These are phyloP conservation scores for Paspalum vaginatum DNA, from an alignment of 176 grass and related monocot species.

Conservation along the genomic window DNA sequence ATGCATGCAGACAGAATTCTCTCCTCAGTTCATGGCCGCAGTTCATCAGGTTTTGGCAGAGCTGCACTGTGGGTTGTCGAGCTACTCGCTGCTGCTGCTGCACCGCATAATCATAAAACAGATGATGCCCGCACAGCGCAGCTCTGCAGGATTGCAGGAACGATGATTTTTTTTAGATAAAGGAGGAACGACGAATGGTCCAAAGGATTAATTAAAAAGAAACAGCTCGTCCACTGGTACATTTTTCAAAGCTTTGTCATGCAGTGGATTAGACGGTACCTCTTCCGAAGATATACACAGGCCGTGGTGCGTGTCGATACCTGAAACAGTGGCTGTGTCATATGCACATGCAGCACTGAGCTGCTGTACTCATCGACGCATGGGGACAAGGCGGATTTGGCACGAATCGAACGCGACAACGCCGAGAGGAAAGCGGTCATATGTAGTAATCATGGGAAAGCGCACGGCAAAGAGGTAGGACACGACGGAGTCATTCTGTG, in stretches of 20 bases:
- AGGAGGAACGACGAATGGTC: neutral
- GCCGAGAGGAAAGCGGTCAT: neutral
- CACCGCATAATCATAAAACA: neutral
- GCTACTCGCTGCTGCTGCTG: neutral
- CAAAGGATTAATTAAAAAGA: neutral
- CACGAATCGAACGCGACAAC: neutral
- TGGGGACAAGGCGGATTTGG: constrained; percentile 13
- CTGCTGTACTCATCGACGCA: neutral
- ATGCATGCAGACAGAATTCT: neutral
- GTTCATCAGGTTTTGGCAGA: constrained; percentile 31
- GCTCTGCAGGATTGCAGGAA: too few species aligned
- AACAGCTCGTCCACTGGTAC: neutral
- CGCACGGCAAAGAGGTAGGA: constrained; percentile 38
- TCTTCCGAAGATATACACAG: neutral
- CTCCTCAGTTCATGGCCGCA: neutral
- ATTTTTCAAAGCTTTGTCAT: neutral
- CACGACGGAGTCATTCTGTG: neutral
- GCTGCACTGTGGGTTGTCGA: constrained; percentile 33
- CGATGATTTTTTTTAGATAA: too few species aligned
- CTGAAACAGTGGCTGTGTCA: neutral
- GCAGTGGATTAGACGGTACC: neutral
- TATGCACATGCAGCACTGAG: neutral
- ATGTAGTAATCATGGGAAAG: constrained; percentile 47
- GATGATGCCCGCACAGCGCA: neutral
- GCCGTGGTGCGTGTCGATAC: constrained; percentile 30